A percentile compares a stretch with the other conserved stretches of the same genome.
These are phyloP conservation scores for Parastagonospora avenae DNA, from an alignment of 2,329 filamentous ascomycete species.

Conservation along the genomic window DNA sequence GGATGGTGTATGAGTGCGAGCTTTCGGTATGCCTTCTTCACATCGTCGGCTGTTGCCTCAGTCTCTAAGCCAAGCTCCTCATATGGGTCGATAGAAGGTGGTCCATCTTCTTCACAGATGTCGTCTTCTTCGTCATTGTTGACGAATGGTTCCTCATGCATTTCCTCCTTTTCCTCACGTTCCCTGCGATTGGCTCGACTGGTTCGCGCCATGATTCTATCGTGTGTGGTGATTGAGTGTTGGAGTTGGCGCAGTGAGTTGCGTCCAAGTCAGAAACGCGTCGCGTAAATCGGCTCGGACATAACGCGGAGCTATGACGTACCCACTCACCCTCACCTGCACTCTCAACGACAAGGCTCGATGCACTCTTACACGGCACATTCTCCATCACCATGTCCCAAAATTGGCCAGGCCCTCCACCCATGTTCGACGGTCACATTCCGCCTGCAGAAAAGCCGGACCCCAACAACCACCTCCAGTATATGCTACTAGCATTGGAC, in stretches of 20 bases:
- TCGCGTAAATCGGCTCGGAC: conserved; percentile 21
- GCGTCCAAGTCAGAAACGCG: conserved; percentile 22
- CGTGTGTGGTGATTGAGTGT: conserved; percentile 5
- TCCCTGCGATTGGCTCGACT: conserved; percentile 14
- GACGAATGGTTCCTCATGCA: conserved; percentile 8
- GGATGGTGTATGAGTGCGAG: conserved; percentile 82
- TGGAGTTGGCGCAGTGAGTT: conserved; percentile 2
- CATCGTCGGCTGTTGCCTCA: conserved; percentile 73
- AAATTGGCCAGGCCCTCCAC: conserved; percentile 23
- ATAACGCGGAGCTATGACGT: conserved; percentile 26
- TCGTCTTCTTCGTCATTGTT: conserved; percentile 52
- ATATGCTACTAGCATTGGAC: conserved; percentile 75
- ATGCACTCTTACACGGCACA: conserved; percentile 5
- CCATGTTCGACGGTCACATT: conserved; percentile 23
- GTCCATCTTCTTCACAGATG: conserved; percentile 52
- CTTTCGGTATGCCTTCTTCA: conserved; percentile 92
- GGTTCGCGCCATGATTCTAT: conserved; percentile 11
- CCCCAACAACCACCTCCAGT: conserved; percentile 44
- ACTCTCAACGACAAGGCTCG: background rate
- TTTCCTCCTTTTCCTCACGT: conserved; percentile 8
- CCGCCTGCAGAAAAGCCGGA: conserved; percentile 22
- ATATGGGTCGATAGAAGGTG: conserved; percentile 77
- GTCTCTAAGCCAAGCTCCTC: conserved; percentile 74
- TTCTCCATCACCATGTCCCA: conserved; percentile 24
- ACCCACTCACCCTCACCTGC: conserved; percentile 10